Conservation (phyloP, 345 rosid genomes). For the Bruguiera sexangula region DNA sequence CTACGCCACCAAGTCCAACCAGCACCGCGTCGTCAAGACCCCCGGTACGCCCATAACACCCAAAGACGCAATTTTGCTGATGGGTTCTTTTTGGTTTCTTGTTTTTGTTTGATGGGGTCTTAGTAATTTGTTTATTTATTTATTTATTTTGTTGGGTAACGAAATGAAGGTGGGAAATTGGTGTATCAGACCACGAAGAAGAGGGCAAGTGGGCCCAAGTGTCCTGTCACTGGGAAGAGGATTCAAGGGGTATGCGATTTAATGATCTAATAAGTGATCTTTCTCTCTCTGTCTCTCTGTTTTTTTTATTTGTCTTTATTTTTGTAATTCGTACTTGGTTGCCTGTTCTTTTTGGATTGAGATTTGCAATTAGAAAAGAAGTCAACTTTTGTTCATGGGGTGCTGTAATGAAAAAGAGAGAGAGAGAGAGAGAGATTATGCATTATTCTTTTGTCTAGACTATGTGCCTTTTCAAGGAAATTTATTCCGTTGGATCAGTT, state of each 20-base stretch:
- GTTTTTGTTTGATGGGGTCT: background rate
- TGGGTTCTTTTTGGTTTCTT: background rate
- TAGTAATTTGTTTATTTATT: background rate
- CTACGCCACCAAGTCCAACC: conserved; percentile 93
- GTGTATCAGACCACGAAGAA: conserved; percentile 87
- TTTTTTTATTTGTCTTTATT: background rate
- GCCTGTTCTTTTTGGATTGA: no score
- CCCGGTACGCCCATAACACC: conserved; percentile 47
- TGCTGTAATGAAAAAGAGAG: no score
- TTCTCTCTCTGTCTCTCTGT: no score
- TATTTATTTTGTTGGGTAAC: background rate
- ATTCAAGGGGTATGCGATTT: conserved; percentile 72
- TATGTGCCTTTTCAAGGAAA: no score
- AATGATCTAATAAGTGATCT: background rate
- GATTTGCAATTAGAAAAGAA: no score
- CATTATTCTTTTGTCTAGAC: no score
- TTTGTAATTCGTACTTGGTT: background rate
- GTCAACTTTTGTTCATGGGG: no score
- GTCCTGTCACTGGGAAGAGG: conserved; percentile 88
- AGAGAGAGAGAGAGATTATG: no score
- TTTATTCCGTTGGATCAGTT: no score
- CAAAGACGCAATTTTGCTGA: background rate
- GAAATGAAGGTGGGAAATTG: conserved; percentile 67
- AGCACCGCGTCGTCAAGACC: conserved; percentile 87
- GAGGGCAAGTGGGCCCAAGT: conserved; percentile 81